Evolutionary conservation across 2,329 filamentous ascomycete species (phyloP).

Genomic region (Fusarium sp.): DNA sequence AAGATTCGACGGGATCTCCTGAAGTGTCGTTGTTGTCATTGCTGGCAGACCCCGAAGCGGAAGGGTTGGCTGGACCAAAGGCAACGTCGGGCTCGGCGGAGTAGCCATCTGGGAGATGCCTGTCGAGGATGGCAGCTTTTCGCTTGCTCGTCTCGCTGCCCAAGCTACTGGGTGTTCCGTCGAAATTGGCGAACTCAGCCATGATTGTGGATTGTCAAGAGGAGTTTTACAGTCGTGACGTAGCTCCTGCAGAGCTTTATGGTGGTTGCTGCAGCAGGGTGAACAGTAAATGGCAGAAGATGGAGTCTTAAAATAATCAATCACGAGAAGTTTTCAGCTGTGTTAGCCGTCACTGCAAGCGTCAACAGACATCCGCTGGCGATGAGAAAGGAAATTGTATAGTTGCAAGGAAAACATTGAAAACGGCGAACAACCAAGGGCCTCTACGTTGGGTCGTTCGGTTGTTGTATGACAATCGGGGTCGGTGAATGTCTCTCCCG

Average conservation of each 20-base stretch:
- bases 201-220: slow-evolving; percentile 31
- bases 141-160: slow-evolving; percentile 44
- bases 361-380: slow-evolving; percentile 16
- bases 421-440: slow-evolving; percentile 15
- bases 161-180: slow-evolving; percentile 41
- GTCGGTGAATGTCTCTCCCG: slow-evolving; percentile 39
- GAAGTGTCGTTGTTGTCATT: slow-evolving; percentile 29
- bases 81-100: slow-evolving; percentile 53
- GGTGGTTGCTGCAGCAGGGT: neutral
- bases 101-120: slow-evolving; percentile 53
- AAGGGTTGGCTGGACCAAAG: slow-evolving; percentile 28
- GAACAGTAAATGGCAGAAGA: slow-evolving; percentile 5
- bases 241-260: slow-evolving; percentile 6
- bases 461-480: slow-evolving; percentile 30
- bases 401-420: slow-evolving; percentile 3
- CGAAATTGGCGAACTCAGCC: slow-evolving; percentile 44
- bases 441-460: slow-evolving; percentile 13
- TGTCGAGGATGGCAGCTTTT: slow-evolving; percentile 51
- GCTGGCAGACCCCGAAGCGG: slow-evolving; percentile 15
- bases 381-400: slow-evolving; percentile 5
- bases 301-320: slow-evolving; percentile 3
- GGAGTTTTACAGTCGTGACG: slow-evolving; percentile 22
- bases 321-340: slow-evolving; percentile 16
- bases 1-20: slow-evolving; percentile 66
- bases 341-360: slow-evolving; percentile 28